Evolutionary conservation across 192 early-diverging fungal genomes (phyloP), one percentile per base, ranked within the genome.

Genomic region (Funneliformis mosseae): DNA sequence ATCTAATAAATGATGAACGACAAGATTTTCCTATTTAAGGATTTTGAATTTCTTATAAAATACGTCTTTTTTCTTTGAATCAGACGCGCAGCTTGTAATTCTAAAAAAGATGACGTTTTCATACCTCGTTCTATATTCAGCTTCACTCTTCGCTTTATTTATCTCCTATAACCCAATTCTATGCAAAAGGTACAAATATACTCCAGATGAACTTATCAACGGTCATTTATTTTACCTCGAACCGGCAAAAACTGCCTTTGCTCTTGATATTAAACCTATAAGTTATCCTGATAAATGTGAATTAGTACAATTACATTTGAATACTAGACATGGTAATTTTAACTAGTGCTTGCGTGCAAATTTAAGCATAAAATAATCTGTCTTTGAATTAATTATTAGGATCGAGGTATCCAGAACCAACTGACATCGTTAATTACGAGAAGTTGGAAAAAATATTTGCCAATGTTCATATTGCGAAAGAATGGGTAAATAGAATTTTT

Each of bases 401-500:
- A 68, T 4, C 66, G 28, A 68, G 66, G 38, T 28, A 33, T 38
- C 66, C 66, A 16, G 38, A 0, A 41, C 4, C 66, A 18, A 2
- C 3, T 18, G 28, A 39, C 38, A 68, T 68, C 38, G 10, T 3
- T 33, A 14, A 10, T 18, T 39, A 18, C 12, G 66, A 68, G 39
- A 3, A 38, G 5, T 38, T 68, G 10, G 66, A 68, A 68, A 68
- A 68, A 68, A 18, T 68, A 68, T 68, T 68, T 68, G 66, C 66
- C 4, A 25, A 68, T 68, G 66, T 68, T 18, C 0, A 9, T 5
- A 3, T 68, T 68, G 66, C 66, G 39, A 39, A 68, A 38, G 28
- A 38, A 68, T 68, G 66, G 66, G 66, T 68, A 68, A 41, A 33
- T 16, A 67, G 11, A 7, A 38, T 38, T 2, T 5, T 4, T 33